These are phyloP conservation scores for Cairneyella variabilis DNA, from an alignment of 495 filamentous ascomycete genomes.

Conservation along the genomic window DNA sequence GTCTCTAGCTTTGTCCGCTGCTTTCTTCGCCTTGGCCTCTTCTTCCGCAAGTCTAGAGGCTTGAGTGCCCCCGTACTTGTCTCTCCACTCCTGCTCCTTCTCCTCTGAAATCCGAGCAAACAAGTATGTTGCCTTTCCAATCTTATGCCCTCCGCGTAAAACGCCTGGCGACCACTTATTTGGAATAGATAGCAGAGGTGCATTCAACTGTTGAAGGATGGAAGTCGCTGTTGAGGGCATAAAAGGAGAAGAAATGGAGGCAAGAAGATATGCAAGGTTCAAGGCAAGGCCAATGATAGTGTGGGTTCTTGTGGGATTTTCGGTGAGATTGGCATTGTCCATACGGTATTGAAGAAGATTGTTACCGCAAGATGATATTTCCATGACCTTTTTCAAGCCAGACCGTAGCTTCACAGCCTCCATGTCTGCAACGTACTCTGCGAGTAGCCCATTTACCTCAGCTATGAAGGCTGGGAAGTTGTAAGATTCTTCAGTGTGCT, in stretches of 20 bases:
- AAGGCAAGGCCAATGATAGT: slow-evolving; percentile 78
- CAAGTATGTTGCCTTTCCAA: slow-evolving; percentile 77
- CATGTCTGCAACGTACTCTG: slow-evolving; percentile 67
- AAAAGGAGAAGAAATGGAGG: slow-evolving; percentile 73
- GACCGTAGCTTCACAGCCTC: slow-evolving; percentile 72
- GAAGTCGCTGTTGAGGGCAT: slow-evolving; percentile 75
- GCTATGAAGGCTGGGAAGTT: slow-evolving; percentile 38
- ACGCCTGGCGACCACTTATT: slow-evolving; percentile 60
- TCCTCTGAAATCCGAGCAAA: slow-evolving; percentile 81
- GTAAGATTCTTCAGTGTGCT: slow-evolving; percentile 50
- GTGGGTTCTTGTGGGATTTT: slow-evolving; percentile 65
- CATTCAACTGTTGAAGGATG: slow-evolving; percentile 72
- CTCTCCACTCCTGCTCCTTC: slow-evolving; percentile 80
- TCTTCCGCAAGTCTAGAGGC: slow-evolving; percentile 52
- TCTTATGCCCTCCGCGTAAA: slow-evolving; percentile 69
- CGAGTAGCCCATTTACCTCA: slow-evolving; percentile 58
- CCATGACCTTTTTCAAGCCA: slow-evolving; percentile 66
- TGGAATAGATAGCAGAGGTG: slow-evolving; percentile 62
- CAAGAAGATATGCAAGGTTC: slow-evolving; percentile 77
- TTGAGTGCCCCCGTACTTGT: slow-evolving; percentile 73
- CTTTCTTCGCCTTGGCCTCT: slow-evolving; percentile 65
- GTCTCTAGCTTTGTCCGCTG: slow-evolving; percentile 42
- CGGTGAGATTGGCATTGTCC: slow-evolving; percentile 73
- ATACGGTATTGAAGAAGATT: slow-evolving; percentile 73
- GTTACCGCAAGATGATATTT: slow-evolving; percentile 71